phyloP scores from a whole-genome alignment of 108 stramenopile species.

The Cyclotella baltica region DNA sequence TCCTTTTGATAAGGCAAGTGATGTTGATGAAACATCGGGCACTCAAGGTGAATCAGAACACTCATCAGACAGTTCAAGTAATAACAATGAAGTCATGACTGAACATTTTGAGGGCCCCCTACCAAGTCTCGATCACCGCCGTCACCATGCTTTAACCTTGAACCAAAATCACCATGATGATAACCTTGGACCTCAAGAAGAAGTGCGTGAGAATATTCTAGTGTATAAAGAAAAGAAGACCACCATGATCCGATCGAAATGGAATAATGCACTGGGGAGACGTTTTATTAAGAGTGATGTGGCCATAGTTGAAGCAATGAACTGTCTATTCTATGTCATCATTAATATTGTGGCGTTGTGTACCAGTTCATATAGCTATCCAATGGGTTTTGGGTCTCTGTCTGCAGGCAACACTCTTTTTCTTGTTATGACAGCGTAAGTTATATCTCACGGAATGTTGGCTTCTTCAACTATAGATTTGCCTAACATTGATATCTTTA shows the following conservation, averaged over 20 bases:
- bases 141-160: slow-evolving; percentile 17
- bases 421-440: slow-evolving; percentile 27
- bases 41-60: too few species aligned
- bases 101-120: neutral
- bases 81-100: too few species aligned
- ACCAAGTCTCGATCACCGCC: slow-evolving; percentile 18
- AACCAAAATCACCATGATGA: slow-evolving; percentile 25
- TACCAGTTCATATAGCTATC: slow-evolving; percentile 24
- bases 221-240: slow-evolving; percentile 37
- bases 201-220: slow-evolving; percentile 16
- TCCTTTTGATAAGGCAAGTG: too few species aligned
- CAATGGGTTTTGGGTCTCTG: slow-evolving; percentile 40
- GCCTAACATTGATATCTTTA: neutral
- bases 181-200: neutral
- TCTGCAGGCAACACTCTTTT: slow-evolving; percentile 40
- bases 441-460: neutral
- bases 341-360: slow-evolving; percentile 27
- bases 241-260: slow-evolving; percentile 15
- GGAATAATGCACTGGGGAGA: slow-evolving; percentile 5
- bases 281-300: slow-evolving; percentile 15
- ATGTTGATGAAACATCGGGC: too few species aligned
- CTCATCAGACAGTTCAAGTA: too few species aligned
- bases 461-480: neutral
- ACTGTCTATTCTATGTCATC: slow-evolving; percentile 16
- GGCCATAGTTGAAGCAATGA: slow-evolving; percentile 23